phyloP scores from a whole-genome alignment of 257 asterid species.

The Solanum lycopersicoides region DNA sequence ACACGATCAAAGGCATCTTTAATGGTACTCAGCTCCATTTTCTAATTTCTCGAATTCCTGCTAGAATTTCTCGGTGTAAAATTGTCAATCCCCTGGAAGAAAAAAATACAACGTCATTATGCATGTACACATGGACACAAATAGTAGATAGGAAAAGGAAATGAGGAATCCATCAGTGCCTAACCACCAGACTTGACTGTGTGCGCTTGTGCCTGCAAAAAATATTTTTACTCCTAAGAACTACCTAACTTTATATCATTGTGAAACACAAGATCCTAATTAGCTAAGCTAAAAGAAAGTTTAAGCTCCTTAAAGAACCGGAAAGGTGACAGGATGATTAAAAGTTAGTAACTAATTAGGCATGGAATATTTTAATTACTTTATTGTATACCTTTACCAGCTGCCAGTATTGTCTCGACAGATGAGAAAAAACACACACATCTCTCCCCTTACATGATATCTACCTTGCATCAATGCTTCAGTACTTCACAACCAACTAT shows the following conservation, averaged over 20 bases:
- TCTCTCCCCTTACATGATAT: not conserved
- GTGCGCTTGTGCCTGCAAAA: not conserved
- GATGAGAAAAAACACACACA: not conserved
- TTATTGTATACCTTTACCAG: not conserved
- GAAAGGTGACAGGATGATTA: not conserved
- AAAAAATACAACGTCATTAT: not conserved
- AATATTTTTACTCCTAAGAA: not conserved
- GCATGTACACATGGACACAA: not conserved
- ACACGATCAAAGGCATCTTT: conserved; percentile 86
- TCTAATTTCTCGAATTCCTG: conserved; percentile 9
- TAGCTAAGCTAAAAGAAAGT: not conserved
- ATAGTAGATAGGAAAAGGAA: not conserved
- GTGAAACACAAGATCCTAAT: not conserved
- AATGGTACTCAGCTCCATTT: conserved; percentile 76
- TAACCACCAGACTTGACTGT: not conserved
- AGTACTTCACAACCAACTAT: not conserved
- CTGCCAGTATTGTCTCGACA: not conserved
- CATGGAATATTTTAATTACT: not conserved
- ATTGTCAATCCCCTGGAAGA: conserved; percentile 18
- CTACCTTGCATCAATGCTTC: not conserved
- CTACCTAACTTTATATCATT: not conserved
- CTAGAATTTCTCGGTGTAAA: not conserved
- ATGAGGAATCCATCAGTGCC: not conserved
- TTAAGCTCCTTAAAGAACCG: not conserved
- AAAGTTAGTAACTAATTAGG: not conserved